A percentile compares a stretch with the other conserved stretches of the same genome.
phyloP scores from a whole-genome alignment of 164 flowering plant species.

The Piper longum region DNA sequence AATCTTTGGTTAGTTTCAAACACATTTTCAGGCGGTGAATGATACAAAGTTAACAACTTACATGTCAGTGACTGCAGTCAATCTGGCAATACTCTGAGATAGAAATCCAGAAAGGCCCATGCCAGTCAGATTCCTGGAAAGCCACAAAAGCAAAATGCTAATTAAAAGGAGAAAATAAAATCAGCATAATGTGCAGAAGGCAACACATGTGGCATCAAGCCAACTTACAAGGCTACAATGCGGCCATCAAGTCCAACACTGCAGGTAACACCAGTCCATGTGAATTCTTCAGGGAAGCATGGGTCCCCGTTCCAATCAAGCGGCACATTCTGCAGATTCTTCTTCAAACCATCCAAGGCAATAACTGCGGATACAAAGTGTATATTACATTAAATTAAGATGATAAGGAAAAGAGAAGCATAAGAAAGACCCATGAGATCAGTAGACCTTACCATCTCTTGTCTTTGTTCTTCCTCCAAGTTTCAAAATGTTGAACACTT shows the following conservation, averaged over 20 bases:
- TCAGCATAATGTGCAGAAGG: neutral
- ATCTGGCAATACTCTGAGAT: slow-evolving; percentile 44
- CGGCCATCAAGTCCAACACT: slow-evolving; percentile 47
- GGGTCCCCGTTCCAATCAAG: slow-evolving; percentile 91
- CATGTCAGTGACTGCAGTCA: slow-evolving; percentile 68
- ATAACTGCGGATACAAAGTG: slow-evolving; percentile 31
- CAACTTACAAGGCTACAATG: slow-evolving; percentile 61
- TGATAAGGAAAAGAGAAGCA: neutral
- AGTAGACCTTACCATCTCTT: slow-evolving; percentile 52
- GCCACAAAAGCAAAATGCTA: neutral
- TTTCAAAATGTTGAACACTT: slow-evolving; percentile 35
- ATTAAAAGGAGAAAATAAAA: neutral
- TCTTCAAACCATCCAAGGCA: slow-evolving; percentile 38
- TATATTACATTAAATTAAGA: neutral
- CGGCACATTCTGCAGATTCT: slow-evolving; percentile 39
- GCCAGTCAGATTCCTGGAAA: slow-evolving; percentile 55
- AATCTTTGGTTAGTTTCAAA: too few relatives aligned
- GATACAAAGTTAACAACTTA: slow-evolving; percentile 15
- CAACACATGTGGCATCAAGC: neutral
- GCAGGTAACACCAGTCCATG: slow-evolving; percentile 89
- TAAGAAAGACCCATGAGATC: neutral
- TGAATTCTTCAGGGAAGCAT: slow-evolving; percentile 49
- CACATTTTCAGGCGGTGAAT: neutral
- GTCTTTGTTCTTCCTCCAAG: slow-evolving; percentile 67
- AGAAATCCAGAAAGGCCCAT: slow-evolving; percentile 75